These are phyloP conservation scores for Casuarina glauca DNA, from an alignment of 306 rosid species.

Conservation along the genomic window DNA sequence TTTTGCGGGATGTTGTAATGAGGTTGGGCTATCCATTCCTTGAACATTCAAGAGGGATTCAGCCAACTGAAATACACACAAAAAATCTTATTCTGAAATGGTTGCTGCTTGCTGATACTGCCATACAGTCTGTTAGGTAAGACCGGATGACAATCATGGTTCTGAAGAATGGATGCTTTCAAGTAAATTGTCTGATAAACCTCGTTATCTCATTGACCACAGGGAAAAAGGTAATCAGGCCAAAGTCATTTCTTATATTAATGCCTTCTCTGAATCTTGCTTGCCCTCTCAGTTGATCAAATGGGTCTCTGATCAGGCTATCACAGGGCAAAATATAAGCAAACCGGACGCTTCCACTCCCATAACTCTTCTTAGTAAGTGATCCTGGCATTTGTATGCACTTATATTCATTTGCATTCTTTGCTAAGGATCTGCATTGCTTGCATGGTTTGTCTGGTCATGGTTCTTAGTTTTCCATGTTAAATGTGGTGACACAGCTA, in stretches of 20 bases:
- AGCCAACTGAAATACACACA: conserved; percentile 40
- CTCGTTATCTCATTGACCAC: conserved; percentile 40
- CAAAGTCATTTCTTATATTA: conserved; percentile 54
- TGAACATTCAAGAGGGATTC: conserved; percentile 38
- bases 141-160: conserved; percentile 28
- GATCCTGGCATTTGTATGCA: conserved; percentile 16
- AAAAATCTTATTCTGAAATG: conserved; percentile 63
- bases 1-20: conserved; percentile 51
- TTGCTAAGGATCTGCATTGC: conserved; percentile 4
- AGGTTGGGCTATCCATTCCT: conserved; percentile 53
- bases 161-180: conserved; percentile 21
- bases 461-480: conserved; percentile 24
- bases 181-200: conserved; percentile 30
- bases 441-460: conserved; percentile 11
- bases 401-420: neutral
- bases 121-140: conserved; percentile 66
- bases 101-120: conserved; percentile 64
- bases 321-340: conserved; percentile 43
- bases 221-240: conserved; percentile 61
- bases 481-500: conserved; percentile 12
- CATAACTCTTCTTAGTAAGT: conserved; percentile 70
- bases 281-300: conserved; percentile 61
- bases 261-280: conserved; percentile 62
- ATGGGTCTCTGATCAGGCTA: conserved; percentile 57
- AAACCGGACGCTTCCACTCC: conserved; percentile 60